Percentiles rank a stretch among this genome's conserved stretches.
phyloP scores from a whole-genome alignment of 1,284 basidiomycete genomes.

The Fomitiporia mediterranea region DNA sequence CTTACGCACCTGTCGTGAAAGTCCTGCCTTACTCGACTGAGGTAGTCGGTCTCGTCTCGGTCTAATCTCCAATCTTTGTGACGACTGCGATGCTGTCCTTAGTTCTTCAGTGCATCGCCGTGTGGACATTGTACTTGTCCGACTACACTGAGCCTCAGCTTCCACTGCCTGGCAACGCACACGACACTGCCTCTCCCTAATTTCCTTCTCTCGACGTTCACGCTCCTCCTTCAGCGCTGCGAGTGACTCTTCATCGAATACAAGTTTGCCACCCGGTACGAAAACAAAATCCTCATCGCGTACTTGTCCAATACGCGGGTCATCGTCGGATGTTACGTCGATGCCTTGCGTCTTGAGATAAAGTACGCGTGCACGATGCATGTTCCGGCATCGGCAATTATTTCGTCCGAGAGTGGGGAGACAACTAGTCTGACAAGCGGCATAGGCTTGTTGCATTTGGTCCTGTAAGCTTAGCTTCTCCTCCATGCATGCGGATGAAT shows the following conservation, averaged over 20 bases:
- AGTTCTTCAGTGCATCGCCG: not conserved
- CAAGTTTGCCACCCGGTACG: slow-evolving; percentile 48
- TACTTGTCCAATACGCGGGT: slow-evolving; percentile 58
- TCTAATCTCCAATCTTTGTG: slow-evolving; percentile 7
- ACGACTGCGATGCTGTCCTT: not conserved
- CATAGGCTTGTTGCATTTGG: slow-evolving; percentile 61
- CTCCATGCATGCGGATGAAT: not conserved
- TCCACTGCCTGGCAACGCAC: slow-evolving; percentile 51
- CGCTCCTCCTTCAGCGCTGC: slow-evolving; percentile 31
- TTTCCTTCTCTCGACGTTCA: slow-evolving; percentile 31
- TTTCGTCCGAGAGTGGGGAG: not conserved
- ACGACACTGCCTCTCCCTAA: slow-evolving; percentile 34
- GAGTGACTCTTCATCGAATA: slow-evolving; percentile 44
- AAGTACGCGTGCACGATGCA: slow-evolving; percentile 58
- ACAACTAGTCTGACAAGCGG: slow-evolving; percentile 36
- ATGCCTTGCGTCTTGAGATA: slow-evolving; percentile 57
- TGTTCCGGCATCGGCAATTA: slow-evolving; percentile 31
- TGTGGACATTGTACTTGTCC: slow-evolving; percentile 38
- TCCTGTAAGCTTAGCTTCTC: slow-evolving; percentile 47
- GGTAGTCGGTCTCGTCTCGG: not conserved
- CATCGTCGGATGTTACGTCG: slow-evolving; percentile 50
- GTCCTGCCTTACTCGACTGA: not conserved
- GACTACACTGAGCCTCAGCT: slow-evolving; percentile 38
- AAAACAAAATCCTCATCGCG: slow-evolving; percentile 66
- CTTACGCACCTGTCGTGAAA: not conserved